Percentiles rank a stretch among this genome's conserved stretches.
phyloP scores from a whole-genome alignment of 345 rosid genomes.

The Brassica nigra region DNA sequence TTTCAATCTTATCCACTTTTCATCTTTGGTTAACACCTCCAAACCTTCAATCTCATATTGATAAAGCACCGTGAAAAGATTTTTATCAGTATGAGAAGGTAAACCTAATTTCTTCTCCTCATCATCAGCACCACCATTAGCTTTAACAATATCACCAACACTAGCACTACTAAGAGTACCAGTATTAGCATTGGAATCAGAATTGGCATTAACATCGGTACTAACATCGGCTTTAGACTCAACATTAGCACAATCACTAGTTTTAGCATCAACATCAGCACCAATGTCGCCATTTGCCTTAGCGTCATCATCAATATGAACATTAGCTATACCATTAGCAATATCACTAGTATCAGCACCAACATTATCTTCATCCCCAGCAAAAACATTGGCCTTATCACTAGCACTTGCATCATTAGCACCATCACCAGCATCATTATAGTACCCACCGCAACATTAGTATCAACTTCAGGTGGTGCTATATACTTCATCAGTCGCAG shows the following conservation, averaged over 20 bases:
- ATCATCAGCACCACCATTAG: background rate
- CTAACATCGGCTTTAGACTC: background rate
- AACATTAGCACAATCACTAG: background rate
- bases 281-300: background rate
- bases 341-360: background rate
- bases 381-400: background rate
- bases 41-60: constrained; percentile 61
- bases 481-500: constrained; percentile 19
- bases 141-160: constrained; percentile 2
- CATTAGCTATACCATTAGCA: background rate
- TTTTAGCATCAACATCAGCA: background rate
- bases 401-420: background rate
- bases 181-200: background rate
- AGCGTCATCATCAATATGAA: background rate
- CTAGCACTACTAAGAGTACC: background rate
- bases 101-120: constrained; percentile 47
- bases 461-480: constrained; percentile 19
- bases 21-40: constrained; percentile 49
- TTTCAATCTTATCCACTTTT: constrained; percentile 52
- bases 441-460: background rate
- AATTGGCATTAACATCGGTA: background rate
- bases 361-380: background rate
- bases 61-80: constrained; percentile 49
- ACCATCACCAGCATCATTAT: background rate
- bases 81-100: constrained; percentile 53